Evolutionary conservation across 257 asterid genomes (phyloP), one percentile per base, ranked within the genome.

Genomic region (Plantago ovata): DNA sequence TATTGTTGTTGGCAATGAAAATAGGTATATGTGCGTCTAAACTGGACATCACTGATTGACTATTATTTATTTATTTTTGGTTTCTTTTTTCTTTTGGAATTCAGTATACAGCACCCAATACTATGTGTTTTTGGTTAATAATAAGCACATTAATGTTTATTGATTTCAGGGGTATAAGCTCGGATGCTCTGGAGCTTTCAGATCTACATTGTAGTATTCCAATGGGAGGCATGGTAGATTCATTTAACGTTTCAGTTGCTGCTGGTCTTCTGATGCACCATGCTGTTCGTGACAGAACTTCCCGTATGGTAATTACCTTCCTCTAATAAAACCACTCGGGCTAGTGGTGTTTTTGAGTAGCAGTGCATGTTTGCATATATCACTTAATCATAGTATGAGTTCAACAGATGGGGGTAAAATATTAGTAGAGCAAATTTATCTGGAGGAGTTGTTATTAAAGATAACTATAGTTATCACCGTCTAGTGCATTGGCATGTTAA

Each of bases 241-340:
- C 98, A 0, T 88, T 92, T 71, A 92, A 92, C 49, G 98, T 92
- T 46, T 88, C 98, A 0, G 98, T 92, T 63, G 98, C 95, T 68
- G 95, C 98, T 59, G 97, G 98, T 45, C 82, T 92, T 74, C 86
- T 92, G 18, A 85, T 92, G 95, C 98, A 92, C 75, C 94, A 86
- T 51, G 97, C 98, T 40, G 83, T 84, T 36, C 74, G 88, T 49
- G 93, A 86, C 77, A 75, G 95, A 75, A 81, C 75, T 58, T 79
- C 67, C 33, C 89, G 85, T 73, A 64, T 84, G 95, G 96, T 91
- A 88, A 67, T 70, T n/a, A 60, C 53, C 45, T 49, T 18, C 38
- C 54, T 41, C 41, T 41, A 4, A 39, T 69, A 16, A 61, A 22
- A 38, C 55, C 61, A 16, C 46, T 50, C 5, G 13, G 22, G 21